Conservation (phyloP, 2,329 filamentous ascomycete species). For the Sporothrix dimorphospora region DNA sequence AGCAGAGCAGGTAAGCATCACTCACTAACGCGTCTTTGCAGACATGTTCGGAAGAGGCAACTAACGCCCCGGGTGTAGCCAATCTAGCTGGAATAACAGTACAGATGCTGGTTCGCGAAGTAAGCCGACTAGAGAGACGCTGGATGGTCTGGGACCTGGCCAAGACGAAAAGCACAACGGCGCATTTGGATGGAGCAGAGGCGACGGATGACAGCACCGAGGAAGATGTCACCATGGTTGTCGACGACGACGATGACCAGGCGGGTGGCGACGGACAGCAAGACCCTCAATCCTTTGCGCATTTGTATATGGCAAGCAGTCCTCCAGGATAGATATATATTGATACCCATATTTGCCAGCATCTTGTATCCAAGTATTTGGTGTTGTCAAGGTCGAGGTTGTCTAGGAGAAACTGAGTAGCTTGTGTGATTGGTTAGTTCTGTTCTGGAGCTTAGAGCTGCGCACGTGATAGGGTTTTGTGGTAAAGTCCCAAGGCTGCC, state of each 20-base stretch:
- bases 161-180: neutral
- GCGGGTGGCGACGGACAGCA: neutral
- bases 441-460: neutral
- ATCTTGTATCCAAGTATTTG: neutral
- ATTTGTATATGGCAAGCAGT: conserved; percentile 25
- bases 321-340: conserved; percentile 12
- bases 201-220: neutral
- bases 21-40: neutral
- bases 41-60: neutral
- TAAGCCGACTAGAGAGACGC: conserved; percentile 44
- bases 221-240: neutral
- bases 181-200: neutral
- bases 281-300: neutral
- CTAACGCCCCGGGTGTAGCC: conserved; percentile 23
- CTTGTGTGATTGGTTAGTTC: neutral
- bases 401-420: neutral
- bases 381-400: neutral
- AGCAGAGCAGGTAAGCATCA: conserved; percentile 43
- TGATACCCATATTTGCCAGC: neutral
- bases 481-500: neutral
- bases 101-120: conserved; percentile 42
- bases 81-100: conserved; percentile 44
- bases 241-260: neutral
- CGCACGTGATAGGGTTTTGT: conserved; percentile 35
- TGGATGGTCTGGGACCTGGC: conserved; percentile 42